Base-by-base conservation (phyloP, 768 basidiomycete species). In the Dioszegia hungarica region DNA sequence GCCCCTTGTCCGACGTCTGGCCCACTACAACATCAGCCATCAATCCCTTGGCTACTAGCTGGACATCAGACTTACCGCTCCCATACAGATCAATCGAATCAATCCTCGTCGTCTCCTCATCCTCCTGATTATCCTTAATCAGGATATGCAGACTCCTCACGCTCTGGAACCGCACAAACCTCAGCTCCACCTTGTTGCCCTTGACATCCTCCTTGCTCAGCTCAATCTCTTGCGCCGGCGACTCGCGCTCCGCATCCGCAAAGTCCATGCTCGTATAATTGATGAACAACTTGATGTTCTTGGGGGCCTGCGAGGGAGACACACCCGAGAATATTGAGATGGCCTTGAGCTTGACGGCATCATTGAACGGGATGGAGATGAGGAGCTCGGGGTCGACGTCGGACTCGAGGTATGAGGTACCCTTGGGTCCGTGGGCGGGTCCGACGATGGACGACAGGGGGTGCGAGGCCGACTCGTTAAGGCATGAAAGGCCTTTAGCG, bases 121-220 rank as follows among this genome's bases (percentile, higher is more conserved):
- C 76, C 31, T 67, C 75, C 53, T 74, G 70, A 60, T 77, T 77
- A 37, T 63, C 62, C 56, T 73, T 70, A 36, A 77, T 63, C 43
- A 77, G 58, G 28, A 77, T 74, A 64, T 75, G 65, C 39, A 63
- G 27, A 44, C 52, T 63, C 48, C 72, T 61, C 25, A 77, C 76
- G 36, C 61, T 74, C 59, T 77, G 76, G 70, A 77, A 77, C 50
- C 68, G 64, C 31, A 77, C 76, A 44, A 75, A 73, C 39, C 76
- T 50, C 54, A 77, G 54, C 11, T 74, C 75, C 24, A 77, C 57
- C 55, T 62, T 64, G 33, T 73, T 66, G 4, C 72, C 72, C 33
- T 45, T 54, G 34, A 75, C 56, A 36, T 74, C 68, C 44, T 67
- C 63, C n/a, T 56, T 54, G 5, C 47, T 67, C 49, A 77, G 44